Evolutionary conservation across 139 green algal species (phyloP).

Genomic region (Chlorella sp.): DNA sequence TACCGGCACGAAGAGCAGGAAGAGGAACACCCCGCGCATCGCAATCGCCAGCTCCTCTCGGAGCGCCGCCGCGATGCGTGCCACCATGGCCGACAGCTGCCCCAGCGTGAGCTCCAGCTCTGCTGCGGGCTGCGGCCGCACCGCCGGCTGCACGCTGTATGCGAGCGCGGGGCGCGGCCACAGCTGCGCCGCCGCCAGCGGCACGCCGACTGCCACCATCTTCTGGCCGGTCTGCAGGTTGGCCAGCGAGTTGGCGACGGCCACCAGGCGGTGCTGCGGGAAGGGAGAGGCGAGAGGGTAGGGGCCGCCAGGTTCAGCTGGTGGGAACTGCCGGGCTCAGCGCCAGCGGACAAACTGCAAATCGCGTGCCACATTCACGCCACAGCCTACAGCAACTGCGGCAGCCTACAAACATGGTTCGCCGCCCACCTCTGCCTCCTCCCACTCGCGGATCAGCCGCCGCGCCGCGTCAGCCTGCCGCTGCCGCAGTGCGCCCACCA

Average conservation of each 20-base stretch:
- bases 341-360: no score
- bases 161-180: slow-evolving; percentile 14
- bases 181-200: slow-evolving; percentile 39
- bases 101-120: slow-evolving; percentile 6
- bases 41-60: slow-evolving; percentile 4
- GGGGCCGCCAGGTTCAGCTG: no score
- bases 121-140: background rate
- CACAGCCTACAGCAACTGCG: no score
- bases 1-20: slow-evolving; percentile 70
- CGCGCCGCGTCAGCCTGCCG: background rate
- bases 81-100: slow-evolving; percentile 4
- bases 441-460: slow-evolving; percentile 21
- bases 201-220: slow-evolving; percentile 36
- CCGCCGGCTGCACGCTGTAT: slow-evolving; percentile 1
- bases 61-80: background rate
- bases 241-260: slow-evolving; percentile 44
- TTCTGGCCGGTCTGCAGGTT: slow-evolving; percentile 24
- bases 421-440: slow-evolving; percentile 22
- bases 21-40: slow-evolving; percentile 59
- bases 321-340: no score
- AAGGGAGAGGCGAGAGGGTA: no score
- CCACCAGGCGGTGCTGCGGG: slow-evolving; percentile 40
- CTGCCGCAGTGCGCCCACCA: slow-evolving; percentile 25
- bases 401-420: no score
- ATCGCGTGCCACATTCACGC: no score